phyloP scores from a whole-genome alignment of 1,284 basidiomycete species.

The Rhodotorula sp. region DNA sequence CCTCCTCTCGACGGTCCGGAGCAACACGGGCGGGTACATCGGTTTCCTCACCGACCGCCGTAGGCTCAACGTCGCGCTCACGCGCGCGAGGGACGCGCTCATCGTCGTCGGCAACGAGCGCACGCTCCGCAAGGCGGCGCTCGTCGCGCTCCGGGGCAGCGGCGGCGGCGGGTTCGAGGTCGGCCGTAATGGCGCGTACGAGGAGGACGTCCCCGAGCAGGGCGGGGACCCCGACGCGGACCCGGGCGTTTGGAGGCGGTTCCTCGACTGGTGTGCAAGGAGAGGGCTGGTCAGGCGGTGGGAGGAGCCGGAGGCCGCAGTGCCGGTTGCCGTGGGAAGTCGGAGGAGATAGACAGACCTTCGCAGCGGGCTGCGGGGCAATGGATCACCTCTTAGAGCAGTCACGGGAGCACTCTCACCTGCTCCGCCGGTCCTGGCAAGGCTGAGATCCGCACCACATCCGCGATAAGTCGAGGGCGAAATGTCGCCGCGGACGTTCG shows the following conservation, averaged over 20 bases:
- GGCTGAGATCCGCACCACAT: too few relatives aligned
- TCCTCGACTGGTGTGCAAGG: conserved; percentile 29
- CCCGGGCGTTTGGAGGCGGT: conserved; percentile 27
- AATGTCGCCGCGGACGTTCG: too few relatives aligned
- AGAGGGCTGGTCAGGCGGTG: conserved; percentile 22
- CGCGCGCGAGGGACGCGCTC: conserved; percentile 64
- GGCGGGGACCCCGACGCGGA: conserved; percentile 29
- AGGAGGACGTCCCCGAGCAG: neutral
- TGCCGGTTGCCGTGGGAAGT: neutral
- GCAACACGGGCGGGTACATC: conserved; percentile 70
- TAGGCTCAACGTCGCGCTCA: conserved; percentile 78
- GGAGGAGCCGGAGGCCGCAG: neutral
- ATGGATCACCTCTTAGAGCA: too few relatives aligned
- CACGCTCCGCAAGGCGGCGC: conserved; percentile 55
- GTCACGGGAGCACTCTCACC: too few relatives aligned
- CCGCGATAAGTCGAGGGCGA: too few relatives aligned
- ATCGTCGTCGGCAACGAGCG: conserved; percentile 66
- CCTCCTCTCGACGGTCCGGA: conserved; percentile 84
- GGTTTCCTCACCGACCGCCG: conserved; percentile 88
- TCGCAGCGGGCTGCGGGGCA: neutral
- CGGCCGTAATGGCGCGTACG: neutral
- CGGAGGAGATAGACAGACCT: neutral
- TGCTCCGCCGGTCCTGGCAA: too few relatives aligned
- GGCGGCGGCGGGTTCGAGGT: neutral
- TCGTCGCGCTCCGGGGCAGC: too few relatives aligned